Evolutionary conservation across 2,329 filamentous ascomycete species (phyloP).

Genomic region (Epichloe elymi): DNA sequence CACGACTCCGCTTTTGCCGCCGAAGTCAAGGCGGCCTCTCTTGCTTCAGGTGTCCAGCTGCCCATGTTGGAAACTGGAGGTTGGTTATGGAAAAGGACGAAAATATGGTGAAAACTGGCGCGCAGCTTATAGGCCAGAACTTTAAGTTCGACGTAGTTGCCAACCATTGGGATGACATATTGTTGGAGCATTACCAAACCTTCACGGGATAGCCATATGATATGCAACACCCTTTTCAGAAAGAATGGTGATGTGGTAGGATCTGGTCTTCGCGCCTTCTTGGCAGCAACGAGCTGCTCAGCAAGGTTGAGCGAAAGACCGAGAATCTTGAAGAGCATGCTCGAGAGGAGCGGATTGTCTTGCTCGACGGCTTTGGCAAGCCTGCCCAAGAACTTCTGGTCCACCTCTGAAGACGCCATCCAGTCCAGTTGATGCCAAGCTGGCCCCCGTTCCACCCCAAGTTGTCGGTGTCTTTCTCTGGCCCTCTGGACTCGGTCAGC

Average conservation of each 20-base stretch:
- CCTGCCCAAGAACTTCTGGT: slow-evolving; percentile 90
- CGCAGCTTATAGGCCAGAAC: slow-evolving; percentile 85
- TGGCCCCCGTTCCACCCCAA: background rate
- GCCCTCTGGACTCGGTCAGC: background rate
- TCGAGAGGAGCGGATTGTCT: slow-evolving; percentile 66
- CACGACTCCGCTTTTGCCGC: slow-evolving; percentile 29
- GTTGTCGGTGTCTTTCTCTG: background rate
- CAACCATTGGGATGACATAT: slow-evolving; percentile 76
- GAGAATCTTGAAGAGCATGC: slow-evolving; percentile 79
- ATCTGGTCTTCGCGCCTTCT: slow-evolving; percentile 73
- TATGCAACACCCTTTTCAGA: slow-evolving; percentile 71
- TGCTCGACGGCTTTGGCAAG: slow-evolving; percentile 69
- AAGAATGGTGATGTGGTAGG: slow-evolving; percentile 65
- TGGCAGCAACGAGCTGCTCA: slow-evolving; percentile 67
- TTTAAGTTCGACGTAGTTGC: slow-evolving; percentile 67
- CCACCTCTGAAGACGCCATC: slow-evolving; percentile 95
- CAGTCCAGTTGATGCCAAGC: slow-evolving; percentile 8
- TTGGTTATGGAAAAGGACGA: slow-evolving; percentile 89
- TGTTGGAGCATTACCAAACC: slow-evolving; percentile 77
- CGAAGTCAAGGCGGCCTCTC: slow-evolving; percentile 21
- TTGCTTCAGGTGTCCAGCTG: slow-evolving; percentile 34
- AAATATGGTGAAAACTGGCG: slow-evolving; percentile 92
- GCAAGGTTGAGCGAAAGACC: slow-evolving; percentile 83
- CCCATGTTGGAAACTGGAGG: slow-evolving; percentile 57
- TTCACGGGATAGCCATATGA: slow-evolving; percentile 90